Percentiles rank a stretch among this genome's conserved stretches.
Conservation (phyloP, 202 grass and related monocot genomes). For the Digitaria exilis region DNA sequence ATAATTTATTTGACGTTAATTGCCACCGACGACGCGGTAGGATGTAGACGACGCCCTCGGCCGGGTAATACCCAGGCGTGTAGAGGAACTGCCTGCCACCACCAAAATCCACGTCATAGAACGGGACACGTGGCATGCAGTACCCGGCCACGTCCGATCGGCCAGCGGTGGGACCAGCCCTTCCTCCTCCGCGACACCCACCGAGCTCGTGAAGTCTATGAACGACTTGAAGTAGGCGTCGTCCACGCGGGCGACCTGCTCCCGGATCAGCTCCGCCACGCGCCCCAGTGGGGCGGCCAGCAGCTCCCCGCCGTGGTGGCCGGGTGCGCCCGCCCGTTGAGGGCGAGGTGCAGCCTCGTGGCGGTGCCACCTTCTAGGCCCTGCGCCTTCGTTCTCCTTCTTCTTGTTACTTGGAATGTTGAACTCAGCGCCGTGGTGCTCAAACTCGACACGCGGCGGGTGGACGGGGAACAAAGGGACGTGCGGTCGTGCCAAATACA, state of each 20-base stretch:
- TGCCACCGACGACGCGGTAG: neutral
- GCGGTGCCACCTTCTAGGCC: neutral
- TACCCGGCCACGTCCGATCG: neutral
- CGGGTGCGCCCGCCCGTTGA: neutral
- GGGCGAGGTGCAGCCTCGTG: neutral
- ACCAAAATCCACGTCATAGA: neutral
- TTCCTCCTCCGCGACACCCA: neutral
- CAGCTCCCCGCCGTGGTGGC: neutral
- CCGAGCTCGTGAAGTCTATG: neutral
- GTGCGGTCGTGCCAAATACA: neutral
- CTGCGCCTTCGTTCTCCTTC: neutral
- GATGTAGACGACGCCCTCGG: neutral
- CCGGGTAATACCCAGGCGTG: neutral
- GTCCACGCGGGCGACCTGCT: neutral
- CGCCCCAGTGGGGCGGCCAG: neutral
- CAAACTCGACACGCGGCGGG: constrained; percentile 18
- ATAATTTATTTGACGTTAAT: too few species aligned
- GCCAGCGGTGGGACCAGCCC: neutral
- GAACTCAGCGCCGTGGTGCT: constrained; percentile 49
- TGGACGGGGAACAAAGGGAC: neutral
- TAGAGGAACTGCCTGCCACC: neutral
- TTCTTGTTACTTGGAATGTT: neutral
- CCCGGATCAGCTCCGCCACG: neutral
- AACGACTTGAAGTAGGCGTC: neutral
- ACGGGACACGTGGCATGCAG: neutral